These are phyloP conservation scores for Serendipita sp. DNA, from an alignment of 768 basidiomycete species.

Conservation along the genomic window DNA sequence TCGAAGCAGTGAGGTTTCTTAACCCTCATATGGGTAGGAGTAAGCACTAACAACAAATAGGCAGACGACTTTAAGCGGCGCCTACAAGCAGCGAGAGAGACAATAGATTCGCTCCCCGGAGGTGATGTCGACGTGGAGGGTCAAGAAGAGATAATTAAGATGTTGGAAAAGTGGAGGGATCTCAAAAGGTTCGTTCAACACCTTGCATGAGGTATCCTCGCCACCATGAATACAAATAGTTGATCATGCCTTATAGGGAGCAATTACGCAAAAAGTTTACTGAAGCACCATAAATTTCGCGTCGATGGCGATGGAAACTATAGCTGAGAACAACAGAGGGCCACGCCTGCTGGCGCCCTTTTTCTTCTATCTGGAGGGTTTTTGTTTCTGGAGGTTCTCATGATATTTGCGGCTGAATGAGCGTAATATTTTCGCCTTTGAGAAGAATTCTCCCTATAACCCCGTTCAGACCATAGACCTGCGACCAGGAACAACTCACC, in stretches of 20 bases:
- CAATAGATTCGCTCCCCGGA: not conserved
- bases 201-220: not conserved
- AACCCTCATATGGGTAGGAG: not conserved
- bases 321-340: not conserved
- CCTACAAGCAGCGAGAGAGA: not conserved
- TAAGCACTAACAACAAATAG: not conserved
- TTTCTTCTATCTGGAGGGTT: not conserved
- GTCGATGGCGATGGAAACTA: not conserved
- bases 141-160: conserved; percentile 1
- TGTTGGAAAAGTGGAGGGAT: conserved; percentile 5
- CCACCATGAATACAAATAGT: not conserved
- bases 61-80: not conserved
- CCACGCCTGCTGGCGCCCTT: not conserved
- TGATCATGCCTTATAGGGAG: not conserved
- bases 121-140: not conserved
- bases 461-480: conserved; percentile 5
- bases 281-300: not conserved
- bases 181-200: not conserved
- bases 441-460: conserved; percentile 74
- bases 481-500: not conserved
- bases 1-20: not conserved
- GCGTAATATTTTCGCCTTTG: conserved; percentile 97
- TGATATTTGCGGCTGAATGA: conserved; percentile 46
- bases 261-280: not conserved
- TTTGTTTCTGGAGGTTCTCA: not conserved